Conservation (phyloP, 345 rosid species). For the Citrus medica region DNA sequence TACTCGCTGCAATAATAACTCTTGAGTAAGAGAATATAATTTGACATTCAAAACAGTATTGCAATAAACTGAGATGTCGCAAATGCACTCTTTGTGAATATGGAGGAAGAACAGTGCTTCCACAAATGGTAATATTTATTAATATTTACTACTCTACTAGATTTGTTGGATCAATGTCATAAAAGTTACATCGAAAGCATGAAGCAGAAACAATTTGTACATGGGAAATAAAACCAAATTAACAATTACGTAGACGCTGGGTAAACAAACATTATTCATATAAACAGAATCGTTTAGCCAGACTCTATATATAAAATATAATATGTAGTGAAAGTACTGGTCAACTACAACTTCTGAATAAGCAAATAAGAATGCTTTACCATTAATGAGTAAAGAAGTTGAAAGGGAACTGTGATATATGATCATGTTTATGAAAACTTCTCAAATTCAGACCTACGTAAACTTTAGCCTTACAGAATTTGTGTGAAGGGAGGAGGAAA, state of each 20-base stretch:
- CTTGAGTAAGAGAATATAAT: conserved; percentile 8
- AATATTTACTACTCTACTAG: neutral
- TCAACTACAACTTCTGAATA: neutral
- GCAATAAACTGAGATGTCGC: neutral
- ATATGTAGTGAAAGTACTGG: too few relatives aligned
- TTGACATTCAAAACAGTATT: neutral
- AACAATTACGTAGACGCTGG: neutral
- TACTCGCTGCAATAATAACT: conserved; percentile 61
- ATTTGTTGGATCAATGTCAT: neutral
- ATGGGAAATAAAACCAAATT: neutral
- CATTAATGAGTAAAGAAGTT: neutral
- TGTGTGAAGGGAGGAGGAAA: neutral
- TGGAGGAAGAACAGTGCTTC: neutral
- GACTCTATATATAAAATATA: neutral
- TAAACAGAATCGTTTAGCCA: neutral
- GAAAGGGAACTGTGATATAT: neutral
- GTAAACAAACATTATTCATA: neutral
- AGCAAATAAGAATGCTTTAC: neutral
- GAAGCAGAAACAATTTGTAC: neutral
- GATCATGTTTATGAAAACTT: neutral
- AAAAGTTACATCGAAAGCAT: conserved; percentile 5
- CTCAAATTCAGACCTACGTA: neutral
- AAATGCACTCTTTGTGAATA: neutral
- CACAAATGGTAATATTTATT: neutral
- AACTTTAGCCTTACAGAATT: neutral